phyloP scores from a whole-genome alignment of 225 moss, liverwort and hornwort genomes.

The Ulota crispa region DNA sequence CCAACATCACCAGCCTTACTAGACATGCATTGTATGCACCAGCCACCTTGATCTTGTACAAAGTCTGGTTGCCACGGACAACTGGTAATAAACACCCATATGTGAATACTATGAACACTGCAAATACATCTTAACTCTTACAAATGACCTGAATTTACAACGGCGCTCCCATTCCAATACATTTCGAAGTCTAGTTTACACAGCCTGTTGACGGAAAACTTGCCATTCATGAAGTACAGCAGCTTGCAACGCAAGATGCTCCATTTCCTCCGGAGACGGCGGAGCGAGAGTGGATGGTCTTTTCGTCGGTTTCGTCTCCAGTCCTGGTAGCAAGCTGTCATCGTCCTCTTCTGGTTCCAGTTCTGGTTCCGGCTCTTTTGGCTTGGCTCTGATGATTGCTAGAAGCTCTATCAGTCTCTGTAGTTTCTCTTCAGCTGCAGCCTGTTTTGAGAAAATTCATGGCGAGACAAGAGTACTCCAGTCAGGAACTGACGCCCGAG shows the following conservation, averaged over 20 bases:
- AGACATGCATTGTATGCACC: neutral
- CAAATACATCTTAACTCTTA: conserved; percentile 21
- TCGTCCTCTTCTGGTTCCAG: conserved; percentile 66
- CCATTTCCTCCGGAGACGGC: conserved; percentile 88
- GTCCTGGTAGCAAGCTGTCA: conserved; percentile 78
- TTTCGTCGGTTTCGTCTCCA: conserved; percentile 84
- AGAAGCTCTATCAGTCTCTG: conserved; percentile 74
- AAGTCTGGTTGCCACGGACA: neutral
- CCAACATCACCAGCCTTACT: conserved; percentile 11
- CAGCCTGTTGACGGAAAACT: conserved; percentile 70
- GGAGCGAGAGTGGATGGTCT: conserved; percentile 71
- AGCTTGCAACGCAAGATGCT: conserved; percentile 90
- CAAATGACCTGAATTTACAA: conserved; percentile 29
- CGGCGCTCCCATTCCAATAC: conserved; percentile 15
- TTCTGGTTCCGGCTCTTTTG: conserved; percentile 69
- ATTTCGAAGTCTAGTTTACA: conserved; percentile 35
- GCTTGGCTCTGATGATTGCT: conserved; percentile 65
- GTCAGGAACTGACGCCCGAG: neutral
- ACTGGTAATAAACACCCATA: conserved; percentile 3
- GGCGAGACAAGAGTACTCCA: neutral
- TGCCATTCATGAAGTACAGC: conserved; percentile 97
- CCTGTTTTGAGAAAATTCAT: conserved; percentile 36
- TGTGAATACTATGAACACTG: conserved; percentile 16
- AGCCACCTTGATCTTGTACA: conserved; percentile 35
- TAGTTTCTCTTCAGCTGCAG: conserved; percentile 79